Percentiles rank a stretch among this genome's conserved stretches.
Conservation (phyloP, 1,139 yeast genomes). For the Taphrina communis region DNA sequence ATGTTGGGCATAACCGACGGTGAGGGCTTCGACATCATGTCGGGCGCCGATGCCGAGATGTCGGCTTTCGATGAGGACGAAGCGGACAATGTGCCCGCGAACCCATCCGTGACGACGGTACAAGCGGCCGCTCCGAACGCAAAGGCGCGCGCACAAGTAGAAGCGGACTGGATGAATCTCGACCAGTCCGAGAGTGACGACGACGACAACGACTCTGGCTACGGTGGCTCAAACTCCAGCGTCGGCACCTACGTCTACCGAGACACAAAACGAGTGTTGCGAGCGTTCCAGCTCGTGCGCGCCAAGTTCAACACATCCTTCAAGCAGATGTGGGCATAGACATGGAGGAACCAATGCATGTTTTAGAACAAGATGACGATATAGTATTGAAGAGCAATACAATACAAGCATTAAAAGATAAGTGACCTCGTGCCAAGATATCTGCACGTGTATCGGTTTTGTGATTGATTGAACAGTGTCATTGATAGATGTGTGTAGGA, state of each 20-base stretch:
- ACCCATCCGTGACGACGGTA: constrained; percentile 30
- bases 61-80: constrained; percentile 41
- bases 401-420: neutral
- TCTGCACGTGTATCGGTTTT: too few species aligned
- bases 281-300: constrained; percentile 40
- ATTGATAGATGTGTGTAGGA: neutral
- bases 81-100: constrained; percentile 36
- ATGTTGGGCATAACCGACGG: constrained; percentile 38
- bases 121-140: constrained; percentile 34
- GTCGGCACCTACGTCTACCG: constrained; percentile 36
- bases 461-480: too few species aligned
- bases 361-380: neutral
- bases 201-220: constrained; percentile 24
- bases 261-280: constrained; percentile 38
- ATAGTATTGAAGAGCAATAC: neutral
- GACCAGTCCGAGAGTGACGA: constrained; percentile 32
- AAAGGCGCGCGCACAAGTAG: constrained; percentile 21
- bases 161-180: constrained; percentile 30
- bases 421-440: neutral
- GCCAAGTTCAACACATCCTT: constrained; percentile 38
- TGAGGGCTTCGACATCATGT: constrained; percentile 29
- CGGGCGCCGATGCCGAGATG: constrained; percentile 36
- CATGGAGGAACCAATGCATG: neutral
- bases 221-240: constrained; percentile 15
- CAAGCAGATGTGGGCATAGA: constrained; percentile 42